Conservation (phyloP, 176 grass and related monocot genomes). For the Thalia dealbata region DNA sequence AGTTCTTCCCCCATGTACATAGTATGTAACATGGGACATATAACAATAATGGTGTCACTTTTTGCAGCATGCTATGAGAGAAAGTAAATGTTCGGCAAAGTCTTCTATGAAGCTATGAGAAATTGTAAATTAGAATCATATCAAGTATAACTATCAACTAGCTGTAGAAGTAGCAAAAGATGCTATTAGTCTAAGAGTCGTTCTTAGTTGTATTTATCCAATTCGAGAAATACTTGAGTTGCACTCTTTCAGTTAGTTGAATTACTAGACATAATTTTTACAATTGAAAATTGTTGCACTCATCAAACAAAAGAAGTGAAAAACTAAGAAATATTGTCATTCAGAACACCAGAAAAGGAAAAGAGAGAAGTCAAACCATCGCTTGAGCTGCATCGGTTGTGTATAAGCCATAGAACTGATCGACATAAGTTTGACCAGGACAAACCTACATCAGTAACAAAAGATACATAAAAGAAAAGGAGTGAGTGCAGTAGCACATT, state of each 20-base stretch:
- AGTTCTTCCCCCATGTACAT: no score
- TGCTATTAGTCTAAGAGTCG: no score
- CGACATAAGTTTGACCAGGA: slow-evolving; percentile 2
- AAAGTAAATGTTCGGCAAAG: no score
- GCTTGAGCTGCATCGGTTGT: slow-evolving; percentile 11
- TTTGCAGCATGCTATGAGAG: no score
- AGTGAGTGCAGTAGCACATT: neutral
- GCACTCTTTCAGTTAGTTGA: neutral
- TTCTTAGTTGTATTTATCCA: no score
- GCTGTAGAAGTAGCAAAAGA: no score
- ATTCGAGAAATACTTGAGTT: neutral
- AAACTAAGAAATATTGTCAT: neutral
- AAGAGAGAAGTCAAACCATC: slow-evolving; percentile 6
- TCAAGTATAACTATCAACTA: no score
- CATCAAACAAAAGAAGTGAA: neutral
- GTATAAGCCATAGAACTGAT: slow-evolving; percentile 11
- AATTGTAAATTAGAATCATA: no score
- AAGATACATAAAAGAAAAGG: neutral
- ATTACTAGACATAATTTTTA: neutral
- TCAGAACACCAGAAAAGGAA: neutral
- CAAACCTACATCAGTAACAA: neutral
- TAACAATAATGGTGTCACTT: no score
- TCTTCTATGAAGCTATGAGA: no score
- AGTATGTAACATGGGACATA: no score
- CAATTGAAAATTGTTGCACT: neutral